A percentile compares a stretch with the other conserved stretches of the same genome.
phyloP scores from a whole-genome alignment of 371 early-diverging fungal genomes.

The Mortierella sp. region DNA sequence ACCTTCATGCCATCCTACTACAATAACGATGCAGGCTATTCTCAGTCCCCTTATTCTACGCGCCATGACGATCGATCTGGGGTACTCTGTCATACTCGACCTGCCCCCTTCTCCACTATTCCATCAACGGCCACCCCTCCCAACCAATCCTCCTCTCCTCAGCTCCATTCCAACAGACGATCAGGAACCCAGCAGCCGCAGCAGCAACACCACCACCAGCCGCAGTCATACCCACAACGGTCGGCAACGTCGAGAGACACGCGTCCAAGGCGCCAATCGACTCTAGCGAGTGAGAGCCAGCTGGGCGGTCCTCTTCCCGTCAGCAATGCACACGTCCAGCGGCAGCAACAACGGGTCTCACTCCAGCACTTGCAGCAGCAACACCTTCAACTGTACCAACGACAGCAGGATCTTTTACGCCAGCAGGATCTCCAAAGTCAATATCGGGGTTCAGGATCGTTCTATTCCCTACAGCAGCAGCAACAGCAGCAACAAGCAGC shows the following conservation, averaged over 20 bases:
- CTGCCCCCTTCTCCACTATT: not conserved
- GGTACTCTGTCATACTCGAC: not conserved
- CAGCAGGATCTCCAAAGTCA: constrained; percentile 1
- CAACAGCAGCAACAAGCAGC: constrained; percentile 22
- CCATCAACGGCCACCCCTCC: not conserved
- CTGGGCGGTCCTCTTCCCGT: constrained; percentile 33
- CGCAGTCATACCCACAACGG: no score
- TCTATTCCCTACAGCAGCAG: not conserved
- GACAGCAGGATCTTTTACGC: not conserved
- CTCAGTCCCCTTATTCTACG: not conserved
- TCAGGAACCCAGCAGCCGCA: not conserved
- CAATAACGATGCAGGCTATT: not conserved
- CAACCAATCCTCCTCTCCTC: constrained; percentile 3
- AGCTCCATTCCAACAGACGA: not conserved
- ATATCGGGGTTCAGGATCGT: not conserved
- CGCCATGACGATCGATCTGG: not conserved
- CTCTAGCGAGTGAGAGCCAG: constrained; percentile 17
- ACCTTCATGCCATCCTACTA: not conserved
- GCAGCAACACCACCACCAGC: not conserved
- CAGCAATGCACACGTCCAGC: not conserved
- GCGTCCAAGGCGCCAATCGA: constrained; percentile 6
- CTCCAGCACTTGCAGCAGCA: constrained; percentile 13
- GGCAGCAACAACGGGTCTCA: not conserved
- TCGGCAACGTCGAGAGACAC: not conserved
- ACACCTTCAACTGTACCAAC: constrained; percentile 6